Evolutionary conservation across 169 alveolate species (phyloP), one percentile per base, ranked within the genome.

Genomic region (Babesia ovis): DNA sequence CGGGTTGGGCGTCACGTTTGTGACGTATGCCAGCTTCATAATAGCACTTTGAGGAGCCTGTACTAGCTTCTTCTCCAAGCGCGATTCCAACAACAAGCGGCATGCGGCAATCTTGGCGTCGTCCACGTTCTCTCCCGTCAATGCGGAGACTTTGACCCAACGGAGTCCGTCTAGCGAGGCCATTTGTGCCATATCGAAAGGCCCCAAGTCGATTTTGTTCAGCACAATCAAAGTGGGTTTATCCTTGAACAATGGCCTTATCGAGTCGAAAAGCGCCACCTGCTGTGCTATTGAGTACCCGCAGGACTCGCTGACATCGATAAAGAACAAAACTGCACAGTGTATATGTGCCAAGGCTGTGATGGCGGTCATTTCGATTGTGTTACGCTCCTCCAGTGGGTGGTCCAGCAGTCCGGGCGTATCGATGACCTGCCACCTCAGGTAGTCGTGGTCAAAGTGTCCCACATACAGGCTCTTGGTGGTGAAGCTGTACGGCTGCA

Each of bases 401-500:
- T 97, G 98, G 79, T 98, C 99, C 43, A 98, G 89, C 54, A 98
- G 90, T 23, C 99, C 99, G 31, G 99, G 99, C 0, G 99, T 97
- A 86, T 98, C 99, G 31, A 98, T 95, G 34, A 98, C 93, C 93
- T 97, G 98, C 98, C 99, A 98, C 83, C 97, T 91, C 32, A 95
- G 94, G 82, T 96, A 96, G 68, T 96, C 95, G 85, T 95, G 93
- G 86, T 97, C 99, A 89, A 98, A 95, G 85, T 98, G 99, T 12
- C 99, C 99, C n/a, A 98, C 99, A 85, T 95, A 98, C 50, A 98
- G 91, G 54, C 96, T 90, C 77, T 96, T 95, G n/a, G 99, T 98
- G 12, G 99, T 98, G 95, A 98, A 98, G 53, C 99, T 98, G 89
- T 97, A 98, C 14, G 99, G 98, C 81, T 97, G 98, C 16, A 97